Evolutionary conservation across 805 yeast species (phyloP).

Genomic region (Zygosaccharomyces pseudorouxii): DNA sequence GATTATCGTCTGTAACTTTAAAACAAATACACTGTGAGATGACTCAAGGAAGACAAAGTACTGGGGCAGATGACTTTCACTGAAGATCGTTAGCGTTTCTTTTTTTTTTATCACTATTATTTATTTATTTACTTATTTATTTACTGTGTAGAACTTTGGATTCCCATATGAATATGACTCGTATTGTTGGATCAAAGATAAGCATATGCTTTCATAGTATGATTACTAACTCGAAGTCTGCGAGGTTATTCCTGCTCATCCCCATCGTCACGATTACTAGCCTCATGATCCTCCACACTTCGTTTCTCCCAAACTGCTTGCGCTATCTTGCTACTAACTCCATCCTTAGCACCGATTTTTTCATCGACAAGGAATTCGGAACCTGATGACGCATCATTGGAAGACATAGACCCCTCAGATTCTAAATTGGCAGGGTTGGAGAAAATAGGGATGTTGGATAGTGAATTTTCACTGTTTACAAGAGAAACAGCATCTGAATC

Average conservation of each 20-base stretch:
- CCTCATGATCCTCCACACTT: slow-evolving; percentile 3
- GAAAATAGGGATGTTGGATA: slow-evolving; percentile 40
- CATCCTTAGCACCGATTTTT: slow-evolving; percentile 9
- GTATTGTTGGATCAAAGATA: not conserved
- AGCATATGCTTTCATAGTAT: not conserved
- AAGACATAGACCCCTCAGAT: slow-evolving; percentile 30
- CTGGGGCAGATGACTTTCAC: not conserved
- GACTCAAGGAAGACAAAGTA: not conserved
- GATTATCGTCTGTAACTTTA: slow-evolving; percentile 6
- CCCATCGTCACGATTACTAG: not conserved
- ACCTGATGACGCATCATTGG: slow-evolving; percentile 22
- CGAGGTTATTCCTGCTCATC: not conserved
- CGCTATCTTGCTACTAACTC: slow-evolving; percentile 23
- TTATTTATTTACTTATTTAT: not conserved
- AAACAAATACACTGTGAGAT: not conserved
- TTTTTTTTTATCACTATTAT: not conserved
- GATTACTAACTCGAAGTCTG: not conserved
- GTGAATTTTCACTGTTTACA: slow-evolving; percentile 35
- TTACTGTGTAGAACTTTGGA: not conserved
- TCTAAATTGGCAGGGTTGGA: slow-evolving; percentile 31
- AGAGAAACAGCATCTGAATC: slow-evolving; percentile 45
- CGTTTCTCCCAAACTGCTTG: slow-evolving; percentile 29
- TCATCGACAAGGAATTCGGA: slow-evolving; percentile 24
- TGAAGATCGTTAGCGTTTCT: not conserved
- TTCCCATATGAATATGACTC: not conserved